Base-by-base conservation (phyloP, 1,284 basidiomycete genomes). In the Melampsora medusae region DNA sequence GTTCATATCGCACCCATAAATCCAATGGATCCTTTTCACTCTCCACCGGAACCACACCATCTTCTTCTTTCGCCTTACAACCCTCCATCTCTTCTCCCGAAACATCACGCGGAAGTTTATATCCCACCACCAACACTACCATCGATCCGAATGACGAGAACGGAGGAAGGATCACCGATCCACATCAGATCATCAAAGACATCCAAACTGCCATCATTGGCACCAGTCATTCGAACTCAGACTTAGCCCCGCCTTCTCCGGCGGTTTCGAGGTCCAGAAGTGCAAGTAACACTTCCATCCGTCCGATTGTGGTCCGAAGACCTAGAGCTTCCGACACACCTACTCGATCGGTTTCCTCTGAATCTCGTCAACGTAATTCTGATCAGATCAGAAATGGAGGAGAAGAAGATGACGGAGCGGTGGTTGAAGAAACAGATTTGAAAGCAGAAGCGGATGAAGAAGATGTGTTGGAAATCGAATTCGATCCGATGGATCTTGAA, bases 401-500 rank as follows among this genome's bases (percentile, higher is more conserved):
- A 1, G 48, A 49, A 22, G 61, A 71, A n/a, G 69, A 71, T 35
- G 42, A 61, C 33, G n/a, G 12, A 35, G 25, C 0, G 2, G 42
- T 64, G 16, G 46, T 65, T 35, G 71, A 73, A 42, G 19, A 28
- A 22, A 3, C 9, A 19, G 14, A 25, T 25, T 14, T 1, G 31
- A 33, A 16, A 25, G 22, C 4, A 12, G 17, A 48, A 1, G 60
- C 33, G 14, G 46, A 49, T 42, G 28, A 9, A 60, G 38, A 5
- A 12, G 49, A 53, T 16, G 64, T 35, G 10, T 9, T 64, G 10
- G 17, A 66, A 66, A 75, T 75, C 28, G 72, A 75, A 62, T 67
- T 75, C 38, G 65, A 67, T 28, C 72, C 72, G 3, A 87, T 88
- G 65, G 85, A 89, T 78, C 85, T 97, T 56, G 90, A 92, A 78